phyloP scores from a whole-genome alignment of 2,329 filamentous ascomycete genomes.

The Xylaria sp. region DNA sequence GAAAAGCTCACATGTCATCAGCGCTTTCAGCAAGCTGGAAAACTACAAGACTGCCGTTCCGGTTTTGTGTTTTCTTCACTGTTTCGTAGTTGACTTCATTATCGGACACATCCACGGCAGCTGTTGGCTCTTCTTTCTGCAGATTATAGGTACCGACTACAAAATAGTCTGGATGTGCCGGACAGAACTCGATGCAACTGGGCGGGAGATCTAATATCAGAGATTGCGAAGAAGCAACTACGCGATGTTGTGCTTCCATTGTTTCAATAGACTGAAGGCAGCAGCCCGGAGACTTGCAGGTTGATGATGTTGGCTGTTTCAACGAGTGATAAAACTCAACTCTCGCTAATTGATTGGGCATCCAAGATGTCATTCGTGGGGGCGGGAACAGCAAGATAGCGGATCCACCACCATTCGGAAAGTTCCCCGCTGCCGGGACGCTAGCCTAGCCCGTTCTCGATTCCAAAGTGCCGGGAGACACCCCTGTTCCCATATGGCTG shows the following conservation, averaged over 20 bases:
- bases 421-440: conserved; percentile 42
- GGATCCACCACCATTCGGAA: conserved; percentile 37
- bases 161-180: conserved; percentile 70
- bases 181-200: conserved; percentile 81
- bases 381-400: conserved; percentile 30
- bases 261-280: neutral
- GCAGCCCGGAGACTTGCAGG: neutral
- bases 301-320: neutral
- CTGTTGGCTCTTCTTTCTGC: conserved; percentile 57
- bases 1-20: conserved; percentile 63
- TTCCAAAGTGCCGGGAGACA: conserved; percentile 24
- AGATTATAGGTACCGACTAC: conserved; percentile 88
- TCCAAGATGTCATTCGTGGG: conserved; percentile 8
- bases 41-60: conserved; percentile 78
- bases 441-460: conserved; percentile 30
- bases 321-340: neutral
- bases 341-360: neutral
- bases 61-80: conserved; percentile 62
- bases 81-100: conserved; percentile 37
- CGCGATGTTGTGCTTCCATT: conserved; percentile 30
- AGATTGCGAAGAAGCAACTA: conserved; percentile 58
- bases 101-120: conserved; percentile 39
- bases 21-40: conserved; percentile 62
- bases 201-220: conserved; percentile 73
- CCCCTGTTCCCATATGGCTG: conserved; percentile 5